These are phyloP conservation scores for Oryza meridionalis DNA, from an alignment of 176 grass and related monocot species.

Conservation along the genomic window DNA sequence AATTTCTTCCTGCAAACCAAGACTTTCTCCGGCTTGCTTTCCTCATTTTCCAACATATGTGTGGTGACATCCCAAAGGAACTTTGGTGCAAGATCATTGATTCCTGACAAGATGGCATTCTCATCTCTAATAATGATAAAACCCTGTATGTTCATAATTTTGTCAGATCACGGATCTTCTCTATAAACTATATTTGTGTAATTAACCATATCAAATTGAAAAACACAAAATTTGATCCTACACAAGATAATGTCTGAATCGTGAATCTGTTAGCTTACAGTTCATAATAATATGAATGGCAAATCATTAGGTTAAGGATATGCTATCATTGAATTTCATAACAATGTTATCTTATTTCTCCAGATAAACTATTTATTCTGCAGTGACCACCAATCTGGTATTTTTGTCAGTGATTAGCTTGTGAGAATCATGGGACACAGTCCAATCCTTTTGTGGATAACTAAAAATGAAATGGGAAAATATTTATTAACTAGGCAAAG, in stretches of 20 bases:
- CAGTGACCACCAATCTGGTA: neutral
- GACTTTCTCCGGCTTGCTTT: constrained; percentile 57
- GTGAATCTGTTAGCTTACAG: neutral
- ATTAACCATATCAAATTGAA: neutral
- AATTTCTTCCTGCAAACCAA: constrained; percentile 92
- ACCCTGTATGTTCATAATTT: constrained; percentile 54
- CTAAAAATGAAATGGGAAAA: neutral
- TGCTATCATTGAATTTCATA: neutral
- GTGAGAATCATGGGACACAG: constrained; percentile 12
- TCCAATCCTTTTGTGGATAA: neutral
- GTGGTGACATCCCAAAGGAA: constrained; percentile 89
- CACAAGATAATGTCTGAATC: neutral
- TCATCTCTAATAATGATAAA: constrained; percentile 90
- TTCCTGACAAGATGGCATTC: constrained; percentile 65
- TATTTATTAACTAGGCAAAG: neutral
- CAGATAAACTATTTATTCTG: constrained; percentile 21
- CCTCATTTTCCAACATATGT: constrained; percentile 62
- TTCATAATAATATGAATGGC: neutral
- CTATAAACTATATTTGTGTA: constrained; percentile 4
- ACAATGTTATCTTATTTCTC: neutral
- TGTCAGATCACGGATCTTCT: constrained; percentile 22
- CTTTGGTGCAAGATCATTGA: constrained; percentile 76
- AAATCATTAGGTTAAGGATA: constrained; percentile 8
- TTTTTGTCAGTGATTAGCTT: neutral
- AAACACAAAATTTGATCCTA: neutral